Percentiles rank a stretch among this genome's conserved stretches.
Conservation (phyloP, 2,329 filamentous ascomycete species). For the Grosmannia clavigera region DNA sequence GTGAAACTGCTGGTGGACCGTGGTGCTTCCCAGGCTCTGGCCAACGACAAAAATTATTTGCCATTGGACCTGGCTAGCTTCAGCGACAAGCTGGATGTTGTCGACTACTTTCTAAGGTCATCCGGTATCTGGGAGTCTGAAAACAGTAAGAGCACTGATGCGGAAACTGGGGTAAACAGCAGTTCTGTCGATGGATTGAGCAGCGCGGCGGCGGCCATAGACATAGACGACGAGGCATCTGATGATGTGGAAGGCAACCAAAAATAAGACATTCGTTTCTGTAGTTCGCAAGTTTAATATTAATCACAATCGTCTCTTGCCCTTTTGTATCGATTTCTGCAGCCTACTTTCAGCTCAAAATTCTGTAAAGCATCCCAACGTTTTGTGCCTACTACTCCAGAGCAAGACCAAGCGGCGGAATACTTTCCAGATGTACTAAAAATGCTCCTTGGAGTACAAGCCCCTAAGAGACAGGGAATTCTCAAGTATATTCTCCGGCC, state of each 20-base stretch:
- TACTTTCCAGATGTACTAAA: too few species aligned
- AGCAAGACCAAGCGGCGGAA: too few species aligned
- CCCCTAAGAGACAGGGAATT: too few species aligned
- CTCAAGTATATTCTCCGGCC: too few species aligned
- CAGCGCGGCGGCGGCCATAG: conserved; percentile 3
- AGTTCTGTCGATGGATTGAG: neutral
- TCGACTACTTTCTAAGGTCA: conserved; percentile 45
- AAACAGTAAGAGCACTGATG: conserved; percentile 10
- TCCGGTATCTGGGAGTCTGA: conserved; percentile 30
- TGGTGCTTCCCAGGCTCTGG: conserved; percentile 65
- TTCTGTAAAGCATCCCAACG: too few species aligned
- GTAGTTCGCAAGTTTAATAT: too few species aligned
- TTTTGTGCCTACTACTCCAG: too few species aligned
- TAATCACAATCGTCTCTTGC: too few species aligned
- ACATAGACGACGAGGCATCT: neutral
- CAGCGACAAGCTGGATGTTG: conserved; percentile 53
- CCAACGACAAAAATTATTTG: conserved; percentile 76
- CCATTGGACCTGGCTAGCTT: conserved; percentile 63
- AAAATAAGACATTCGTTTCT: neutral
- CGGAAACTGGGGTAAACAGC: neutral
- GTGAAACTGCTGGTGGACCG: conserved; percentile 66
- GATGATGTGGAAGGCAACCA: neutral
- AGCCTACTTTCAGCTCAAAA: too few species aligned
- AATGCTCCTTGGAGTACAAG: too few species aligned
- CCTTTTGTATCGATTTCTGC: too few species aligned